Evolutionary conservation across 306 rosid species (phyloP).

Genomic region (Quercus agrifolia): DNA sequence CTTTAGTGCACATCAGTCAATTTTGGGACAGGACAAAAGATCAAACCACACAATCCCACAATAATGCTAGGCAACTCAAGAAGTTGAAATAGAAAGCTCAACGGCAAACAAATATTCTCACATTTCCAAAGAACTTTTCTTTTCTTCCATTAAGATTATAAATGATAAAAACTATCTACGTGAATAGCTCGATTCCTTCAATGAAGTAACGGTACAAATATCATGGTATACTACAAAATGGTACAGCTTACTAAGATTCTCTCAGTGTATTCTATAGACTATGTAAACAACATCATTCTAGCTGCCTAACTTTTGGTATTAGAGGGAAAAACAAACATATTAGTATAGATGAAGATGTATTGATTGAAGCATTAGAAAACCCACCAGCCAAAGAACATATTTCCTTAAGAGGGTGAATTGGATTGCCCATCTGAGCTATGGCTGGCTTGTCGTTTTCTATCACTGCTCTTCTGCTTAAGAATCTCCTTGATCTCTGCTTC

Average conservation of each 20-base stretch:
- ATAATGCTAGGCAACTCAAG: background rate
- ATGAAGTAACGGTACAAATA: background rate
- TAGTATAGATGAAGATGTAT: background rate
- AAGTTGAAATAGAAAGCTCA: background rate
- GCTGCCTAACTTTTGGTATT: background rate
- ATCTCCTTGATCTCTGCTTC: conserved; percentile 61
- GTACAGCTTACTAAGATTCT: background rate
- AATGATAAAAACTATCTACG: conserved; percentile 1
- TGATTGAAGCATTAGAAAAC: conserved; percentile 7
- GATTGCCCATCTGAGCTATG: conserved; percentile 24
- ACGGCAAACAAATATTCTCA: background rate
- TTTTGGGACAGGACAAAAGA: background rate
- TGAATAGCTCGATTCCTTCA: background rate
- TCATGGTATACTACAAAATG: background rate
- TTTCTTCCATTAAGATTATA: background rate
- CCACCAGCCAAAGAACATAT: conserved; percentile 5
- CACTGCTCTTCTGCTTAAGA: conserved; percentile 42
- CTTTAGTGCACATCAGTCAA: too few relatives aligned
- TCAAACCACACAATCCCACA: background rate
- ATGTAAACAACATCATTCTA: background rate
- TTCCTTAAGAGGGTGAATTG: conserved; percentile 25
- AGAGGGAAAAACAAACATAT: background rate
- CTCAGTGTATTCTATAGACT: background rate
- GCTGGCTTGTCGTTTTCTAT: conserved; percentile 30
- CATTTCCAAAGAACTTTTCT: background rate